Conservation (phyloP, 164 flowering plant genomes). For the Piper betle region DNA sequence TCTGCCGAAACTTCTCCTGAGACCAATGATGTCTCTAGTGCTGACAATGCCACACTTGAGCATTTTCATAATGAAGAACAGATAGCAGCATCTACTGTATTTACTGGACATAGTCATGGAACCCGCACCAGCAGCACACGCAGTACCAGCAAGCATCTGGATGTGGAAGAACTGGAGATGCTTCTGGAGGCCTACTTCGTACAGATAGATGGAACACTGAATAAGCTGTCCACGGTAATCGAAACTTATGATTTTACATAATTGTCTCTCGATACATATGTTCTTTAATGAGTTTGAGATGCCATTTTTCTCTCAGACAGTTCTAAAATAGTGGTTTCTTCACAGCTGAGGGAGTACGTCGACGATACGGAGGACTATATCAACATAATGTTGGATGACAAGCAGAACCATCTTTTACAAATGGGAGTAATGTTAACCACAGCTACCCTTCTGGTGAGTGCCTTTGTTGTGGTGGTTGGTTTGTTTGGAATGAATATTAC, state of each 20-base stretch:
- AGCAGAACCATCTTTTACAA: constrained; percentile 88
- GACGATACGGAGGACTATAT: constrained; percentile 98
- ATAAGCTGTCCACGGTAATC: constrained; percentile 76
- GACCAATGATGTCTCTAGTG: constrained; percentile 20
- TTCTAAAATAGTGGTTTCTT: constrained; percentile 2
- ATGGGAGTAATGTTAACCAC: constrained; percentile 95
- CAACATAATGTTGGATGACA: constrained; percentile 97
- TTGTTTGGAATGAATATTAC: constrained; percentile 82
- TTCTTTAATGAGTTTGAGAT: no score
- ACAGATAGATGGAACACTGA: constrained; percentile 84
- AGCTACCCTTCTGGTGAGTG: constrained; percentile 77
- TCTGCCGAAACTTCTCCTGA: constrained; percentile 40
- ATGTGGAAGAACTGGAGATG: constrained; percentile 96
- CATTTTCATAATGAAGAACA: constrained; percentile 26
- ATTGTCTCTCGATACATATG: neutral
- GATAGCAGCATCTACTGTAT: constrained; percentile 19
- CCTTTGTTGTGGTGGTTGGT: constrained; percentile 72
- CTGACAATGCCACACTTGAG: constrained; percentile 28
- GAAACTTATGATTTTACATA: neutral
- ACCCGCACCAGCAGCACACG: constrained; percentile 57
- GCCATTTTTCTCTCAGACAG: neutral
- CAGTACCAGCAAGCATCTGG: constrained; percentile 60
- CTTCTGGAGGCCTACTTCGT: constrained; percentile 96
- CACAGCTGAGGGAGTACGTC: constrained; percentile 86
- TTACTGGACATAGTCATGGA: constrained; percentile 45